phyloP scores from a whole-genome alignment of 2,329 filamentous ascomycete genomes.

The Plenodomus tracheiphilus region DNA sequence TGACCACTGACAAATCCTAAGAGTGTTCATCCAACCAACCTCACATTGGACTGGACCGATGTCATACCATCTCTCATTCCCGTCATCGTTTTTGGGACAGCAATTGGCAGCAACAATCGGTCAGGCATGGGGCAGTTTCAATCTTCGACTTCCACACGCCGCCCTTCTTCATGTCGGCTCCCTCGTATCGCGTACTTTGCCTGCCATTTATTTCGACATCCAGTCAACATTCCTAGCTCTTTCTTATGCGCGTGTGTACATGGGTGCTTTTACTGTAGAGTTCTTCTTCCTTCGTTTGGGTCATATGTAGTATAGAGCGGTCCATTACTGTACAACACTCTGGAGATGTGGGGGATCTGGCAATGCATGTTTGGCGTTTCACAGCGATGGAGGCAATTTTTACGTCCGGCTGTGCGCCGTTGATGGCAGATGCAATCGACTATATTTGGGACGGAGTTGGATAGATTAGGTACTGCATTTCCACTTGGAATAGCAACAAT shows the following conservation, averaged over 20 bases:
- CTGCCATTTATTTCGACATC: neutral
- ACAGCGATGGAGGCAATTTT: neutral
- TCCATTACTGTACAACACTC: conserved; percentile 12
- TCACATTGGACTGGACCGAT: neutral
- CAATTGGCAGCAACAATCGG: neutral
- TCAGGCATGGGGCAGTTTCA: neutral
- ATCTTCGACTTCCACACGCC: neutral
- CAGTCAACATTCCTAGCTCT: neutral
- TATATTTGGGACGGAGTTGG: neutral
- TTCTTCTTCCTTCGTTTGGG: conserved; percentile 9
- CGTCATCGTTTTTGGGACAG: neutral
- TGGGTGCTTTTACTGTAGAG: neutral
- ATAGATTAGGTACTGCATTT: neutral
- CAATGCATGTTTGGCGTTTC: conserved; percentile 16
- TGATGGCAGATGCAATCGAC: neutral
- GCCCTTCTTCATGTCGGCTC: conserved; percentile 2
- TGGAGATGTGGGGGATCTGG: conserved; percentile 15
- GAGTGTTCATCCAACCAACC: conserved; percentile 3
- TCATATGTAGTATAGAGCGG: conserved; percentile 18
- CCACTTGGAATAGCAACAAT: neutral
- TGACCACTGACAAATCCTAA: conserved; percentile 5
- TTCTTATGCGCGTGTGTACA: neutral
- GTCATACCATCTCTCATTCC: neutral
- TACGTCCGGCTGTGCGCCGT: neutral
- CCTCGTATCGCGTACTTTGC: conserved; percentile 2